A percentile compares a stretch with the other conserved stretches of the same genome.
These are phyloP conservation scores for Metschnikowia lachancei DNA, from an alignment of 805 yeast genomes.

Conservation along the genomic window DNA sequence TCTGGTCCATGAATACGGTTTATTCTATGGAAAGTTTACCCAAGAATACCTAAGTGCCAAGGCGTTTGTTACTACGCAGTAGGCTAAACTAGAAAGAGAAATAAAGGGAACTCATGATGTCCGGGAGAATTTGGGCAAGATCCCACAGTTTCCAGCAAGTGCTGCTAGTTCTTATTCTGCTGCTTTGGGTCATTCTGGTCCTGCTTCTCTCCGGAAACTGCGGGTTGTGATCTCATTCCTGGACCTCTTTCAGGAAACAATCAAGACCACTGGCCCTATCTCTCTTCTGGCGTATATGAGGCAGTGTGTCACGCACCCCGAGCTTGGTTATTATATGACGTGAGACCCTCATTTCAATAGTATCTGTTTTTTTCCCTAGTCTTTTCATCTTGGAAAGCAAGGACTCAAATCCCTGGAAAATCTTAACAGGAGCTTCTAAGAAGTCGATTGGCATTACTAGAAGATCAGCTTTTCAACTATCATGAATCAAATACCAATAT, in stretches of 20 bases:
- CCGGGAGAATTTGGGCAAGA: slow-evolving; percentile 35
- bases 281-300: slow-evolving; percentile 73
- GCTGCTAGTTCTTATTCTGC: slow-evolving; percentile 19
- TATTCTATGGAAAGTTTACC: slow-evolving; percentile 36
- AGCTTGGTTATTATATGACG: slow-evolving; percentile 75
- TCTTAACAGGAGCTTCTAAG: no score
- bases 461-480: no score
- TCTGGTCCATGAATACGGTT: slow-evolving; percentile 26
- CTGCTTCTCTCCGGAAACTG: not conserved
- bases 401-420: no score
- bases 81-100: slow-evolving; percentile 30
- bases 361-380: no score
- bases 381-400: no score
- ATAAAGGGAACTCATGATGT: slow-evolving; percentile 39
- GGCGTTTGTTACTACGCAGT: slow-evolving; percentile 31
- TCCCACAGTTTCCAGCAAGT: slow-evolving; percentile 36
- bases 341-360: slow-evolving; percentile 73
- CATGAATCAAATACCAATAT: no score
- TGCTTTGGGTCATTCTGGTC: slow-evolving; percentile 10
- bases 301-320: slow-evolving; percentile 76
- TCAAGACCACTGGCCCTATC: slow-evolving; percentile 73
- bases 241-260: slow-evolving; percentile 45
- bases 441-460: no score
- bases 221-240: slow-evolving; percentile 7
- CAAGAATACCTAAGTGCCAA: slow-evolving; percentile 39